A percentile compares a stretch with the other conserved stretches of the same genome.
Evolutionary conservation across 495 filamentous ascomycete genomes (phyloP).

Genomic region (Lepidopterella palustris): DNA sequence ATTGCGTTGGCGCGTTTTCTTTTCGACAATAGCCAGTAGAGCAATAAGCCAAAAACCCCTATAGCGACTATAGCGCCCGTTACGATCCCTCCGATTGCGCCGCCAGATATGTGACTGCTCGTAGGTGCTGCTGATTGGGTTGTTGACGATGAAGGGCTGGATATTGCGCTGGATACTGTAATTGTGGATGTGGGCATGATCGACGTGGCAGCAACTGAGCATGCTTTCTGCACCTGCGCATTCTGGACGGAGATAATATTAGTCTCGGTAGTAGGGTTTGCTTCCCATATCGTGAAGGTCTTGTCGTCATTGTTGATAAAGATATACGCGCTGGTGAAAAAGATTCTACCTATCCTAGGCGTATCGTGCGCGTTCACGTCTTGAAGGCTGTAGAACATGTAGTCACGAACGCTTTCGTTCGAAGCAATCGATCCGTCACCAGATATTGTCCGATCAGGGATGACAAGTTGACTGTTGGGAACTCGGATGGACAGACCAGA

Average conservation of each 20-base stretch:
- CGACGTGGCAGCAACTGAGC: too few relatives aligned
- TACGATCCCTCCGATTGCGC: neutral
- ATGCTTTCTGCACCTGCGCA: neutral
- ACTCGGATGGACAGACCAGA: constrained; percentile 16
- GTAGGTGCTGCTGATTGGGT: neutral
- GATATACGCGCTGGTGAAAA: constrained; percentile 40
- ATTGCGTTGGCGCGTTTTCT: neutral
- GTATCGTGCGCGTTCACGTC: constrained; percentile 25
- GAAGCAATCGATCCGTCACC: constrained; percentile 26
- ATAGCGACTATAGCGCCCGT: neutral
- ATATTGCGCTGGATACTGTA: neutral
- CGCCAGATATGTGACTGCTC: neutral
- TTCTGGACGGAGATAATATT: constrained; percentile 22
- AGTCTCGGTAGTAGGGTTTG: constrained; percentile 19
- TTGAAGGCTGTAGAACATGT: constrained; percentile 31
- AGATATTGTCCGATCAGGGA: constrained; percentile 23
- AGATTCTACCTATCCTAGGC: constrained; percentile 36
- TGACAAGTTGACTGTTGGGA: constrained; percentile 37
- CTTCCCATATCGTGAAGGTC: constrained; percentile 31
- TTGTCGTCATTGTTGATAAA: constrained; percentile 34
- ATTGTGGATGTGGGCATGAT: neutral
- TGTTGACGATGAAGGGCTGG: neutral
- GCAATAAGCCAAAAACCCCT: neutral
- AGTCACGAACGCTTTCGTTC: constrained; percentile 21
- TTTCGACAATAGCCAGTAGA: neutral